phyloP scores from a whole-genome alignment of 83 land plant genomes.

The Larix sibirica region DNA sequence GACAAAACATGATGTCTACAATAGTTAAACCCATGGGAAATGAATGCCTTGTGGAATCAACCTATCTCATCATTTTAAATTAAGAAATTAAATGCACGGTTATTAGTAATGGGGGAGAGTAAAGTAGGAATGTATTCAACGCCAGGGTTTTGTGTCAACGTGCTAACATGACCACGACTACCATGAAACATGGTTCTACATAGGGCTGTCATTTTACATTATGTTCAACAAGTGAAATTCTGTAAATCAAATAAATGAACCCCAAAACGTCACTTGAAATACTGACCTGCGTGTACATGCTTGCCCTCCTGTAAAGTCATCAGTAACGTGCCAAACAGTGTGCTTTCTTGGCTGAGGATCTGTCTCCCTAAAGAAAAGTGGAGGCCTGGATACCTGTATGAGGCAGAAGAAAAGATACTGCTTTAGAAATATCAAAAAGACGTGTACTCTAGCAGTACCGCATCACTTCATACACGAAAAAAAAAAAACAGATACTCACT shows the following conservation, averaged over 20 bases:
- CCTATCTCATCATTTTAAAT: neutral
- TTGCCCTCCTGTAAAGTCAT: slow-evolving; percentile 74
- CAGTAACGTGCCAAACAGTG: slow-evolving; percentile 55
- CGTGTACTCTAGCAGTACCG: neutral
- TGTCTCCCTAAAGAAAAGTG: slow-evolving; percentile 57
- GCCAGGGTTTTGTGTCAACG: neutral
- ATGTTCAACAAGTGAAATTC: neutral
- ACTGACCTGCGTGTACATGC: slow-evolving; percentile 54
- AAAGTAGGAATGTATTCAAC: neutral
- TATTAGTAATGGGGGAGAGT: neutral
- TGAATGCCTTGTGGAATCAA: neutral
- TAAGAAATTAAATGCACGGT: neutral
- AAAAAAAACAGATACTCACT: slow-evolving; percentile 17
- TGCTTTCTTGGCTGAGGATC: slow-evolving; percentile 80
- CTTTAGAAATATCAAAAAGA: neutral
- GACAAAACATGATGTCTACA: neutral
- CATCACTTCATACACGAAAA: neutral
- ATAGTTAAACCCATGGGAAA: neutral
- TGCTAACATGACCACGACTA: neutral
- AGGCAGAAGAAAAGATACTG: neutral
- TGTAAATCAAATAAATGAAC: neutral
- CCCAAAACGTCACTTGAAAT: neutral
- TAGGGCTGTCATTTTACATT: neutral
- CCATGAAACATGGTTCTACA: neutral
- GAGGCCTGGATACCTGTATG: slow-evolving; percentile 48